These are phyloP conservation scores for Patellifolia procumbens DNA, from an alignment of 179 eudicot genomes.

Conservation along the genomic window DNA sequence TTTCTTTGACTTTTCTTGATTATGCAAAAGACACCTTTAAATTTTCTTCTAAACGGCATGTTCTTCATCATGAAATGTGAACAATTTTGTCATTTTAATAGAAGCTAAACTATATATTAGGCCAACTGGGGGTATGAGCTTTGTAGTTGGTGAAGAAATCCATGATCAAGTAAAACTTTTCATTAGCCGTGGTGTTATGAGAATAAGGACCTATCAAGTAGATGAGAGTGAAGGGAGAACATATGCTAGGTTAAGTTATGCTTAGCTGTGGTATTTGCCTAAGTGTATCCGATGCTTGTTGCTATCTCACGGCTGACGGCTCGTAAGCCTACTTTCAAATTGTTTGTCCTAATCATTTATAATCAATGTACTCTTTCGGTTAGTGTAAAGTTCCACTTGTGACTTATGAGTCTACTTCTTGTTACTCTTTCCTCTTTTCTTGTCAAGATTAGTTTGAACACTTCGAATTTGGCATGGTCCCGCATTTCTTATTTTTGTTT, in stretches of 20 bases:
- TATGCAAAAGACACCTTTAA: neutral
- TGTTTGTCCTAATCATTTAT: neutral
- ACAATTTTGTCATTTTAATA: neutral
- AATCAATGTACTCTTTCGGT: neutral
- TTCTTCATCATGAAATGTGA: neutral
- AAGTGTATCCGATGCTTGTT: neutral
- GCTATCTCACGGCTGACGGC: no score
- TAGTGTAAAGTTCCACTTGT: neutral
- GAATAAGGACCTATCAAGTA: constrained; percentile 1
- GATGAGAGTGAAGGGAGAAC: neutral
- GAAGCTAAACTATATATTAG: no score
- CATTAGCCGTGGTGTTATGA: neutral
- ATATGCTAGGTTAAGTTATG: neutral
- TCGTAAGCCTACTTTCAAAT: neutral
- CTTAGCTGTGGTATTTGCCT: no score
- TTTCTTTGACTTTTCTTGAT: neutral
- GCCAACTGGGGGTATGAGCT: neutral
- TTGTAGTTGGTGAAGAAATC: neutral
- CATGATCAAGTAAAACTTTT: neutral
- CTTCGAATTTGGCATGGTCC: no score
- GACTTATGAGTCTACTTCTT: neutral
- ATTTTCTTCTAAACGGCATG: neutral
- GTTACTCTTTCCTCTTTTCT: neutral
- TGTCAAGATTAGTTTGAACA: no score
- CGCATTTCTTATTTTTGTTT: no score